Conservation (phyloP, 2,329 filamentous ascomycete genomes). For the Exophiala phaeomuriformis region DNA sequence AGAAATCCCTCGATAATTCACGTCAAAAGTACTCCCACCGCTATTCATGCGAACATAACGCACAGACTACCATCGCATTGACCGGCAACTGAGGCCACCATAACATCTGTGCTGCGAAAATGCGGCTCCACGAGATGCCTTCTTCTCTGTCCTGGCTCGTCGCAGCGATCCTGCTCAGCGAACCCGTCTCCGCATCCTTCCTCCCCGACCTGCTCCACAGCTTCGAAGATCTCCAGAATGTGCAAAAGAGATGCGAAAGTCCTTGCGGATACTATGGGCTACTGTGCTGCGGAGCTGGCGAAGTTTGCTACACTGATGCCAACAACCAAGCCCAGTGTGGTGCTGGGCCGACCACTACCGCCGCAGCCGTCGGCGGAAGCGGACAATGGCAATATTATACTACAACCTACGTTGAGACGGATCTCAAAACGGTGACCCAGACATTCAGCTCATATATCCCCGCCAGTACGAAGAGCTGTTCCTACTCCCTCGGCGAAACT, state of each 20-base stretch:
- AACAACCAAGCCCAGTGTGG: conserved; percentile 45
- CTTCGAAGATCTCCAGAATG: conserved; percentile 22
- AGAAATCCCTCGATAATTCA: background rate
- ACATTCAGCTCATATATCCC: conserved; percentile 43
- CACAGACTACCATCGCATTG: conserved; percentile 4
- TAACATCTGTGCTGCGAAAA: conserved; percentile 8
- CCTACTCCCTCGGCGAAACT: conserved; percentile 39
- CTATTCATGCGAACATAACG: conserved; percentile 11
- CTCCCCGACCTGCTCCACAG: conserved; percentile 25
- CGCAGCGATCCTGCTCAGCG: conserved; percentile 13
- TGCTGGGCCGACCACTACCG: conserved; percentile 15
- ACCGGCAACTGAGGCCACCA: conserved; percentile 1
- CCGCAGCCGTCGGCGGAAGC: conserved; percentile 24
- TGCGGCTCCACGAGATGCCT: conserved; percentile 17
- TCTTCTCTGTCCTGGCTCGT: conserved; percentile 16
- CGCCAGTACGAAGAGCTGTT: conserved; percentile 36
- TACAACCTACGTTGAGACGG: conserved; percentile 51
- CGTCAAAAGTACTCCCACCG: background rate
- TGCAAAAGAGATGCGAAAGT: conserved; percentile 38
- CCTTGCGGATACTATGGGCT: conserved; percentile 47
- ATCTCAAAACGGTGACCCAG: conserved; percentile 47
- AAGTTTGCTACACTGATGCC: conserved; percentile 46
- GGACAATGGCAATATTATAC: conserved; percentile 50
- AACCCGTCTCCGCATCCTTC: conserved; percentile 20
- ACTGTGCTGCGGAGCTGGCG: conserved; percentile 43